Conservation (phyloP, 2,329 filamentous ascomycete genomes). For the Fusarium marasasianum region DNA sequence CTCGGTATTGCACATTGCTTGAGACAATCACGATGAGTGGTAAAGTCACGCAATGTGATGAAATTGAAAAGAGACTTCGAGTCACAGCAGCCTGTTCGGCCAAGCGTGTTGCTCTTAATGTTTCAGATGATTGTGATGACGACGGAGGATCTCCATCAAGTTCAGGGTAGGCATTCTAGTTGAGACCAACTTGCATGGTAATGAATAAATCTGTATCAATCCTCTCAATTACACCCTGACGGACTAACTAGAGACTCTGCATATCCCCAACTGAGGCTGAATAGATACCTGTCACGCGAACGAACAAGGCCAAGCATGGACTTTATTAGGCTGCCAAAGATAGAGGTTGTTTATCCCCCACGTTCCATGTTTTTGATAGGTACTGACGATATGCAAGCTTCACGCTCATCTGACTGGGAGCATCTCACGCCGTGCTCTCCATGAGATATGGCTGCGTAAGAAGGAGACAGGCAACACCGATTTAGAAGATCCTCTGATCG, state of each 20-base stretch:
- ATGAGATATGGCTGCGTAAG: conserved; percentile 76
- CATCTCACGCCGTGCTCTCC: conserved; percentile 76
- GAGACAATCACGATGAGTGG: not conserved
- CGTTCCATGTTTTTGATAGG: not conserved
- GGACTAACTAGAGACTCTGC: not conserved
- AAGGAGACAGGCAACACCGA: conserved; percentile 61
- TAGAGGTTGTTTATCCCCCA: conserved; percentile 54
- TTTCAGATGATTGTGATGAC: too few species aligned
- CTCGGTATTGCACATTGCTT: not conserved
- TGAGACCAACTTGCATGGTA: not conserved
- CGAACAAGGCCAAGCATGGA: conserved; percentile 46
- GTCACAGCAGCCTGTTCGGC: not conserved
- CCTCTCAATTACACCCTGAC: not conserved
- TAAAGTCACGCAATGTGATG: not conserved
- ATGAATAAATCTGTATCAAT: not conserved
- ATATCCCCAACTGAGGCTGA: not conserved
- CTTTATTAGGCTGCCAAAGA: conserved; percentile 62
- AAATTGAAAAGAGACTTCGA: not conserved
- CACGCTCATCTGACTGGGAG: conserved; percentile 85
- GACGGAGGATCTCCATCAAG: not conserved
- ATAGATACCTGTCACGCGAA: not conserved
- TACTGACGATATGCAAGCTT: conserved; percentile 58
- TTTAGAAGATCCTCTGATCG: conserved; percentile 73
- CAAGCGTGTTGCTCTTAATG: not conserved
- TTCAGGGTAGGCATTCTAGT: conserved; percentile 9